phyloP scores from a whole-genome alignment of 192 early-diverging fungal genomes.

The Chytriomyces confervae region DNA sequence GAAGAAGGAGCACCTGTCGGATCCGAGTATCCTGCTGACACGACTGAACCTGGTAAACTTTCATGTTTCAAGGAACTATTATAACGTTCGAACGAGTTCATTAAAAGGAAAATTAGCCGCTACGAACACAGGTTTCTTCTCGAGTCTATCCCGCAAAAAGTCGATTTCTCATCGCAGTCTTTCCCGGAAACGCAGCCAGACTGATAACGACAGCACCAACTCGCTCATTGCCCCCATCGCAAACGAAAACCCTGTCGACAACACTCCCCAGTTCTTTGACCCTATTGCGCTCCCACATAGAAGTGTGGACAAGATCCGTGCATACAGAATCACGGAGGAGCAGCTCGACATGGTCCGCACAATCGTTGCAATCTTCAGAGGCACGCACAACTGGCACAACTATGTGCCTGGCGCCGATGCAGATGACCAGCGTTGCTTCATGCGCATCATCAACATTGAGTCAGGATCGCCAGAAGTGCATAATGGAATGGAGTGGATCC shows the following conservation, averaged over 20 bases:
- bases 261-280: constrained; percentile 41
- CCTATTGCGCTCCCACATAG: constrained; percentile 47
- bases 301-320: constrained; percentile 39
- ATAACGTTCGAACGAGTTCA: no score
- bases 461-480: constrained; percentile 39
- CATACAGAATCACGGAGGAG: constrained; percentile 38
- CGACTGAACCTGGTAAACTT: not conserved
- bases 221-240: not conserved
- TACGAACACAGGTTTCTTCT: not conserved
- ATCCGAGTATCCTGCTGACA: not conserved
- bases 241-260: not conserved
- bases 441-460: constrained; percentile 50
- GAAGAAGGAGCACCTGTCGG: no score
- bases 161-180: not conserved
- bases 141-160: not conserved
- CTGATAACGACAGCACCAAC: not conserved
- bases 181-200: not conserved
- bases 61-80: no score
- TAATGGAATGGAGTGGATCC: constrained; percentile 47
- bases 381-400: constrained; percentile 52
- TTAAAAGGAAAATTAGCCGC: no score
- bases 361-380: constrained; percentile 40
- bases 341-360: constrained; percentile 35
- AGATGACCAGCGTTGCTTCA: constrained; percentile 43
- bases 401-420: constrained; percentile 40